Percentiles rank a stretch among this genome's conserved stretches.
Conservation (phyloP, 371 early-diverging fungal genomes). For the Haplosporangium sp. region DNA sequence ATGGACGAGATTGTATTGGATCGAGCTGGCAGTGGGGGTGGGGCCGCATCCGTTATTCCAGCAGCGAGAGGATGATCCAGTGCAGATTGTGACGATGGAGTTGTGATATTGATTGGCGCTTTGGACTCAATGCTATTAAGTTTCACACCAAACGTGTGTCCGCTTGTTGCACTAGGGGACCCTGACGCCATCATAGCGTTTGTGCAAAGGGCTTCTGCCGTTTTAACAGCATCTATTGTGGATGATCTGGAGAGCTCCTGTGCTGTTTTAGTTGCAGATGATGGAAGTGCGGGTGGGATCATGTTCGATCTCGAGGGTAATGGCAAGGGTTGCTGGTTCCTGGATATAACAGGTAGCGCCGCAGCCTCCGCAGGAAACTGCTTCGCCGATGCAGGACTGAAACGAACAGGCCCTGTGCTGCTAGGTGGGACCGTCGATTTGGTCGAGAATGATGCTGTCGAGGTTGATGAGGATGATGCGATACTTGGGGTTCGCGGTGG, state of each 20-base stretch:
- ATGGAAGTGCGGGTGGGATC: neutral
- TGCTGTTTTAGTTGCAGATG: neutral
- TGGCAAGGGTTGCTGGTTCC: constrained; percentile 38
- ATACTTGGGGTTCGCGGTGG: constrained; percentile 17
- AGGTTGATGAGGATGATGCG: neutral
- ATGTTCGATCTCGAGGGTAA: constrained; percentile 26
- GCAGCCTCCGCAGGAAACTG: neutral
- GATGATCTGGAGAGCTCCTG: constrained; percentile 7
- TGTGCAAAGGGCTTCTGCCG: neutral
- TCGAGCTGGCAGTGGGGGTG: constrained; percentile 44
- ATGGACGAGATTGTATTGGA: constrained; percentile 33
- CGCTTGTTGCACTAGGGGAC: neutral
- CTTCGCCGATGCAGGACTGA: constrained; percentile 16
- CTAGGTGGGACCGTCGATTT: neutral
- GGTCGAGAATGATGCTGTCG: neutral
- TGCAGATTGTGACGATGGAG: neutral
- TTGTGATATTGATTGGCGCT: neutral
- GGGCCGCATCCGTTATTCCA: neutral
- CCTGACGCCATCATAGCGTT: neutral
- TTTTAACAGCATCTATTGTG: neutral
- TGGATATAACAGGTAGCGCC: constrained; percentile 28
- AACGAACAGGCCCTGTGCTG: constrained; percentile 31
- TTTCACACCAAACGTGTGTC: constrained; percentile 31
- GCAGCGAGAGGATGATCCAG: neutral
- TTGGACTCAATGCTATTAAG: constrained; percentile 25